Evolutionary conservation across 1,139 yeast species (phyloP).

Genomic region (Saccharomyces hybrid): DNA sequence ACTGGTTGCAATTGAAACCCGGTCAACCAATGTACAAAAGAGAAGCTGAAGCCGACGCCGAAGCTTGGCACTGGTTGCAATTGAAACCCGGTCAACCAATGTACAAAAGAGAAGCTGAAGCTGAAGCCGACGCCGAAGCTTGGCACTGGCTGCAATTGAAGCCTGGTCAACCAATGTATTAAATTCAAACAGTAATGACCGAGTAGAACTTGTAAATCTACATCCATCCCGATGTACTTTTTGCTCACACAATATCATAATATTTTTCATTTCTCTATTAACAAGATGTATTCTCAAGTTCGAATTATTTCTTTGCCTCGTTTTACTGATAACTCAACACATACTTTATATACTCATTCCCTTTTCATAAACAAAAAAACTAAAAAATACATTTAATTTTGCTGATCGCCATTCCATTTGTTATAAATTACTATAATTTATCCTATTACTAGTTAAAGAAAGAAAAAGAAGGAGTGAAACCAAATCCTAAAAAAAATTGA

Average conservation of each 20-base stretch:
- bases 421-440: neutral
- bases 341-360: neutral
- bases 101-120: no score
- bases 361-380: neutral
- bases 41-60: no score
- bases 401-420: neutral
- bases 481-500: neutral
- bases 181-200: neutral
- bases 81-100: no score
- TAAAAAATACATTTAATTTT: neutral
- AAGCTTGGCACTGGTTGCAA: no score
- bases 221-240: neutral
- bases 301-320: neutral
- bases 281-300: neutral
- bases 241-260: neutral
- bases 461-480: neutral
- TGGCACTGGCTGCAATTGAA: no score
- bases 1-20: no score
- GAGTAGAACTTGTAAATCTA: neutral
- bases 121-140: no score
- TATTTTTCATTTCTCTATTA: neutral
- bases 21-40: no score
- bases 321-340: neutral
- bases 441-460: neutral
- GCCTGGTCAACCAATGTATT: no score